Conservation (phyloP, 1,284 basidiomycete genomes). For the Cryptococcus amylolentus region DNA sequence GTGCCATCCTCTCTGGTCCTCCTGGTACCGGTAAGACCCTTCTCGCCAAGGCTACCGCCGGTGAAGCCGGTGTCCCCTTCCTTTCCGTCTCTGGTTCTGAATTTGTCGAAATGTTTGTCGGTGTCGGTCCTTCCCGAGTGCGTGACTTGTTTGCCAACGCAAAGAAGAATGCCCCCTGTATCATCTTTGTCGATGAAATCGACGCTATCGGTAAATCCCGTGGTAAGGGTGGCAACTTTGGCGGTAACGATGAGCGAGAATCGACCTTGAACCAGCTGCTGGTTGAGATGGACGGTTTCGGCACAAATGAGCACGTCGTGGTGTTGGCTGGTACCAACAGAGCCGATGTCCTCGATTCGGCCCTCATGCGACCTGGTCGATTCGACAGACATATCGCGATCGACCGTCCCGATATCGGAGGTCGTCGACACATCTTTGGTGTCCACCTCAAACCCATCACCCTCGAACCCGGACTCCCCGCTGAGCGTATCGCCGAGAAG, state of each 20-base stretch:
- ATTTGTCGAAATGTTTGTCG: conserved; percentile 99
- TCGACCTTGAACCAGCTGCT: conserved; percentile 96
- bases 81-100: conserved; percentile 97
- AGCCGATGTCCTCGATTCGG: conserved; percentile 91
- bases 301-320: conserved; percentile 91
- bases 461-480: conserved; percentile 59
- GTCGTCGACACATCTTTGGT: conserved; percentile 87
- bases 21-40: conserved; percentile 99
- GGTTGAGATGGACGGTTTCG: conserved; percentile 99
- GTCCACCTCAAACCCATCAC: conserved; percentile 88
- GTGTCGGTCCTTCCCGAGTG: conserved; percentile 95
- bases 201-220: conserved; percentile 97
- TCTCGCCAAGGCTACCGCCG: conserved; percentile 96
- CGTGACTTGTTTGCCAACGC: conserved; percentile 95
- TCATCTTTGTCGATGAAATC: conserved; percentile 97
- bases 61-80: conserved; percentile 96
- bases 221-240: conserved; percentile 80
- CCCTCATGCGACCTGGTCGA: conserved; percentile 92
- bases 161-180: conserved; percentile 96
- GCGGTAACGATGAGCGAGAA: conserved; percentile 97
- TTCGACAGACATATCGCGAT: conserved; percentile 97
- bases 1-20: conserved; percentile 95
- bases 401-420: conserved; percentile 90
- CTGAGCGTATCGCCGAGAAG: conserved; percentile 75
- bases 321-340: conserved; percentile 96